phyloP scores from a whole-genome alignment of 2,329 filamentous ascomycete genomes.

The Sclerotinia sclerotiorum region DNA sequence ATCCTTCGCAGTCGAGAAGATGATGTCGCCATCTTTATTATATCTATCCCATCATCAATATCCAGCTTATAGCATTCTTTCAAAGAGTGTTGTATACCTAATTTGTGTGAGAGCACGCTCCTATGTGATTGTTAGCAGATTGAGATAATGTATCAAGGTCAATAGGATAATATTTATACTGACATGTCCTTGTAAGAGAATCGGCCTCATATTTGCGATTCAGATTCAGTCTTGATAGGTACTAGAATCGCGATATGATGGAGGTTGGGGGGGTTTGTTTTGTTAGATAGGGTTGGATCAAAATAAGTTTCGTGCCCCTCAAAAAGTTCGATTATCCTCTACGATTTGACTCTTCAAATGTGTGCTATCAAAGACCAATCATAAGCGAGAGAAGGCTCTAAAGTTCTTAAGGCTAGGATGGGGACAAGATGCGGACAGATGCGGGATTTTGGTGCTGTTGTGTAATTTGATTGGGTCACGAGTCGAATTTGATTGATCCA shows the following conservation, averaged over 20 bases:
- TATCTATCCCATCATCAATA: constrained; percentile 54
- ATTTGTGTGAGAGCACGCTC: constrained; percentile 96
- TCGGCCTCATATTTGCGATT: constrained; percentile 80
- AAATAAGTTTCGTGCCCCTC: constrained; percentile 23
- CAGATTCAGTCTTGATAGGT: constrained; percentile 20
- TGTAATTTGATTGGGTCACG: not conserved
- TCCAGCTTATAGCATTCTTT: constrained; percentile 22
- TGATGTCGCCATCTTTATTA: constrained; percentile 91
- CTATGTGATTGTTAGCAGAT: constrained; percentile 42
- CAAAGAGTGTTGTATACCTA: constrained; percentile 55
- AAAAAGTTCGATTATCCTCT: constrained; percentile 27
- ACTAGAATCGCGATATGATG: constrained; percentile 18
- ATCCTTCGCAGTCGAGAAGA: constrained; percentile 95
- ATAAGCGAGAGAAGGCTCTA: constrained; percentile 11
- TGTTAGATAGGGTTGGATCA: constrained; percentile 16
- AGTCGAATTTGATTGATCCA: not conserved
- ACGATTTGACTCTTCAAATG: constrained; percentile 23
- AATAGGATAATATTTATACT: constrained; percentile 37
- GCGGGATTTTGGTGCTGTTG: not conserved
- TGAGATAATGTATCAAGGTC: constrained; percentile 17
- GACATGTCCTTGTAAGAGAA: constrained; percentile 90
- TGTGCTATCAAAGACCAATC: constrained; percentile 23
- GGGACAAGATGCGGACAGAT: constrained; percentile 4
- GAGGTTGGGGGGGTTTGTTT: constrained; percentile 14
- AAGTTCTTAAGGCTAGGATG: not conserved